phyloP scores from a whole-genome alignment of 2,329 filamentous ascomycete genomes.

The Ophiostoma novo-ulmi region DNA sequence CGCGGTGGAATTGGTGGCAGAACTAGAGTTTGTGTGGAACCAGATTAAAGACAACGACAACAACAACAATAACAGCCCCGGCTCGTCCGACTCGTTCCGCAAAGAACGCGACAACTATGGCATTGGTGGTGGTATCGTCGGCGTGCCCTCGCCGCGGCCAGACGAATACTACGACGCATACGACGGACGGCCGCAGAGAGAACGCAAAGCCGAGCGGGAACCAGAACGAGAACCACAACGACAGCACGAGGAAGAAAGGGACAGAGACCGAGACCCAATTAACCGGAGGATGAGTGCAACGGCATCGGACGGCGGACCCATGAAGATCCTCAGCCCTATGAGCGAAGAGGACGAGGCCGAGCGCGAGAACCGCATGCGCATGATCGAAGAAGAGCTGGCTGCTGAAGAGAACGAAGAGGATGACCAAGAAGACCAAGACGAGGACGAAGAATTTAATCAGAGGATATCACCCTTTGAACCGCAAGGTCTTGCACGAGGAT shows the following conservation, averaged over 20 bases:
- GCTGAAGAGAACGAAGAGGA: constrained; percentile 41
- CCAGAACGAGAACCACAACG: neutral
- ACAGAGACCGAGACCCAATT: constrained; percentile 11
- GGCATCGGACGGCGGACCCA: constrained; percentile 38
- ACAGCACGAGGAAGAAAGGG: neutral
- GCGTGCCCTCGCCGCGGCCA: constrained; percentile 20
- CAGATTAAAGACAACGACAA: constrained; percentile 68
- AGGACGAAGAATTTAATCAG: neutral
- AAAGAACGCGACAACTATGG: constrained; percentile 35
- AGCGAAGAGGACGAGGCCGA: constrained; percentile 73
- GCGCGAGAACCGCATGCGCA: constrained; percentile 44
- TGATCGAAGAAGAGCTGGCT: constrained; percentile 36
- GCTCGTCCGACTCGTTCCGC: constrained; percentile 53
- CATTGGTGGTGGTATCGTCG: constrained; percentile 14
- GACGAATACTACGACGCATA: constrained; percentile 24
- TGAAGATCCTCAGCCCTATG: constrained; percentile 76
- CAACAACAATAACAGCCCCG: constrained; percentile 41
- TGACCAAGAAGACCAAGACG: constrained; percentile 34
- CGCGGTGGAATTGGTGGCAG: constrained; percentile 78
- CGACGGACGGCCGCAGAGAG: constrained; percentile 4
- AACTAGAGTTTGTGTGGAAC: constrained; percentile 99
- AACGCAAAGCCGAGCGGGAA: neutral
- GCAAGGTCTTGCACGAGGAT: neutral
- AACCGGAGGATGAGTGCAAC: constrained; percentile 12
- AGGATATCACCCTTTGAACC: neutral